Percentiles rank a stretch among this genome's conserved stretches.
phyloP scores from a whole-genome alignment of 2,329 filamentous ascomycete species.

The Trichocomaceae sp. region DNA sequence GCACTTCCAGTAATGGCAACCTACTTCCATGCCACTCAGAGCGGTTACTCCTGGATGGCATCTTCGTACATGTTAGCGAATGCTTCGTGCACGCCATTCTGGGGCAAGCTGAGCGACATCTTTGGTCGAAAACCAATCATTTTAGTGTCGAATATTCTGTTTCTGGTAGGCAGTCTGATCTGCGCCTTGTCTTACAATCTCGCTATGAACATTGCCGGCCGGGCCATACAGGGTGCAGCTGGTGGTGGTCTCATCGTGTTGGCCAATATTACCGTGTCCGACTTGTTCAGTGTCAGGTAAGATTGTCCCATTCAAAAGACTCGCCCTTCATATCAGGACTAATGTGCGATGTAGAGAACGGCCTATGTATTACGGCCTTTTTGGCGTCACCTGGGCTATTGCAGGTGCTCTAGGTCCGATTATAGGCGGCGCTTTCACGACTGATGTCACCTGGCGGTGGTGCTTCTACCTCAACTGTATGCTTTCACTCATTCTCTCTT shows the following conservation, averaged over 20 bases:
- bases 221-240: constrained; percentile 58
- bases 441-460: constrained; percentile 55
- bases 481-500: constrained; percentile 8
- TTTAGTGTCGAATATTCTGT: constrained; percentile 53
- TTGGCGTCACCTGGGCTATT: constrained; percentile 57
- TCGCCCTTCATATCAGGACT: not conserved
- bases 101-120: constrained; percentile 61
- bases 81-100: constrained; percentile 48
- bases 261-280: constrained; percentile 58
- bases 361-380: constrained; percentile 56
- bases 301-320: constrained; percentile 2
- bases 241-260: constrained; percentile 59
- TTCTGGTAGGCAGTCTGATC: constrained; percentile 57
- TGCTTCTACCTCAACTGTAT: constrained; percentile 55
- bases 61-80: constrained; percentile 42
- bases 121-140: constrained; percentile 60
- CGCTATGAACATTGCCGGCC: constrained; percentile 55
- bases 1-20: constrained; percentile 40
- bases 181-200: constrained; percentile 53
- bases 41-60: constrained; percentile 45
- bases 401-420: constrained; percentile 55
- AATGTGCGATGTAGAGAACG: constrained; percentile 36
- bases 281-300: constrained; percentile 56
- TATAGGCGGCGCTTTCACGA: constrained; percentile 55
- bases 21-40: constrained; percentile 37